Percentiles rank a stretch among this genome's conserved stretches.
Conservation (phyloP, 768 basidiomycete genomes). For the Aureoboletus auriporus region DNA sequence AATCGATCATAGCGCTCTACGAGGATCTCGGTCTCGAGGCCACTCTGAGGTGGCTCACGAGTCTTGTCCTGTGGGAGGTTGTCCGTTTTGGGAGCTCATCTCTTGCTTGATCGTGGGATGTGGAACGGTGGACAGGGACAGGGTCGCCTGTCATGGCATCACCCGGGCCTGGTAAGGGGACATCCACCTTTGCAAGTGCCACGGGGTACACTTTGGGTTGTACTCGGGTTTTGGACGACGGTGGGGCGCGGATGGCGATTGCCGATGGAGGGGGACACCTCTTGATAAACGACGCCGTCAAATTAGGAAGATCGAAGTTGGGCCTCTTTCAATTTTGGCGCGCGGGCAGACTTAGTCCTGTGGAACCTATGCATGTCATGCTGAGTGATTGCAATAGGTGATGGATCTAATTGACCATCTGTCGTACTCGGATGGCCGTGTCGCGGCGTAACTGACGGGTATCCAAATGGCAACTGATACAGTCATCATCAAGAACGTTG, state of each 20-base stretch:
- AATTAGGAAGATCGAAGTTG: constrained; percentile 41
- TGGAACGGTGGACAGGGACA: constrained; percentile 32
- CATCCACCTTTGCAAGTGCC: constrained; percentile 27
- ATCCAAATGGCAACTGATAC: too few species aligned
- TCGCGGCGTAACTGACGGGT: too few species aligned
- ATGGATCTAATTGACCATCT: too few species aligned
- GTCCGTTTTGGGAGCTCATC: constrained; percentile 30
- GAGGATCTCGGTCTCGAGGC: constrained; percentile 77
- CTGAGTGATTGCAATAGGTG: too few species aligned
- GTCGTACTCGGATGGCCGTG: too few species aligned
- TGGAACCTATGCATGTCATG: too few species aligned
- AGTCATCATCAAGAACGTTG: too few species aligned
- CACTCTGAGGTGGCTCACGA: constrained; percentile 75
- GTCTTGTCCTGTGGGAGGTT: constrained; percentile 31
- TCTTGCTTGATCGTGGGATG: constrained; percentile 26
- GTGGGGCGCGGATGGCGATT: constrained; percentile 54
- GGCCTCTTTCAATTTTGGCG: constrained; percentile 48
- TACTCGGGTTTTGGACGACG: constrained; percentile 36
- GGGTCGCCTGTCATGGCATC: constrained; percentile 53
- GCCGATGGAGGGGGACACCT: constrained; percentile 25
- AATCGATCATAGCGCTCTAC: constrained; percentile 88
- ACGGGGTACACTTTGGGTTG: constrained; percentile 21
- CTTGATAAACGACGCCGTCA: constrained; percentile 61
- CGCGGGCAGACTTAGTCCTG: constrained; percentile 36
- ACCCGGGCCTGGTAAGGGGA: constrained; percentile 39